These are phyloP conservation scores for Letharia columbiana DNA, from an alignment of 495 filamentous ascomycete species.

Conservation along the genomic window DNA sequence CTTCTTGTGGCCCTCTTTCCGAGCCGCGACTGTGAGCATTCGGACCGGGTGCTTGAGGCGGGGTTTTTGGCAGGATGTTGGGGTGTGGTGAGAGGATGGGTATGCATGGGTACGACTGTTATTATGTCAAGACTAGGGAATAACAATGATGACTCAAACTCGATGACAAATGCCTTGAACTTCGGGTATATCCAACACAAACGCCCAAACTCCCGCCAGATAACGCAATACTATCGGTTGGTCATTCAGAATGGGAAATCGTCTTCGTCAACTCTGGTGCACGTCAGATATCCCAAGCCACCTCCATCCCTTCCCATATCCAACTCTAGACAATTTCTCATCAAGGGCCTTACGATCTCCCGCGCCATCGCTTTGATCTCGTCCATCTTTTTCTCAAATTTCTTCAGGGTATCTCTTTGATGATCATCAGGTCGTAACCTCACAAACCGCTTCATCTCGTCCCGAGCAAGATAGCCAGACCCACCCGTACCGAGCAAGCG, in stretches of 20 bases:
- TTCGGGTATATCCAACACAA: slow-evolving; percentile 1
- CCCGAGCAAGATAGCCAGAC: slow-evolving; percentile 63
- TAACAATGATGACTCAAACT: background rate
- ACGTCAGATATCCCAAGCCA: slow-evolving; percentile 59
- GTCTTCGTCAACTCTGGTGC: slow-evolving; percentile 62
- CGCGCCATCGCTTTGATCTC: slow-evolving; percentile 76
- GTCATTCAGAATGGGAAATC: slow-evolving; percentile 76
- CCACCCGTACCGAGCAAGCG: slow-evolving; percentile 55
- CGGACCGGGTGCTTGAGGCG: too few relatives aligned
- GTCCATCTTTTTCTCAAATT: slow-evolving; percentile 77
- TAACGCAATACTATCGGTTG: background rate
- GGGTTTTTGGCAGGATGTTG: too few relatives aligned
- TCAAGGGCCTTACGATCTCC: slow-evolving; percentile 75
- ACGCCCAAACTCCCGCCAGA: background rate
- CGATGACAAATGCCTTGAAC: background rate
- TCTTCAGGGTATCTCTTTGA: slow-evolving; percentile 66
- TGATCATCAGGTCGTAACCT: slow-evolving; percentile 57
- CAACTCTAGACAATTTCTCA: slow-evolving; percentile 73
- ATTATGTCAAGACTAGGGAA: background rate
- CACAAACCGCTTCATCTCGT: slow-evolving; percentile 81
- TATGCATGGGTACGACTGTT: background rate
- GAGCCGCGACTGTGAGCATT: too few relatives aligned
- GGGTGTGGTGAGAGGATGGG: background rate
- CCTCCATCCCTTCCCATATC: slow-evolving; percentile 46
- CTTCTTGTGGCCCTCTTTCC: too few relatives aligned